Evolutionary conservation across 768 basidiomycete genomes (phyloP).

Genomic region (Hericium coralloides): DNA sequence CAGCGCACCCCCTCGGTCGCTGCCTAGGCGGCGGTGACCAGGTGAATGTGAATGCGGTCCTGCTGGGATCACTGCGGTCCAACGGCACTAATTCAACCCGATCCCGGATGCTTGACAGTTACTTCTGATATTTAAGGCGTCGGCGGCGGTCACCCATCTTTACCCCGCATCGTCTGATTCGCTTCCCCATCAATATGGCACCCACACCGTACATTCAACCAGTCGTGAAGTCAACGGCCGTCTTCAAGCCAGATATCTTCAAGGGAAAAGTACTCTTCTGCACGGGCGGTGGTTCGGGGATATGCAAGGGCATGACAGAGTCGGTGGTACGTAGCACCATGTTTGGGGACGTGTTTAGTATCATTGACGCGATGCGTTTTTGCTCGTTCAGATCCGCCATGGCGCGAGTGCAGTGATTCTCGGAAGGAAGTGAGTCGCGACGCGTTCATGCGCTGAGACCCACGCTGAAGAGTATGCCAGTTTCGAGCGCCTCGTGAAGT

Average conservation of each 20-base stretch:
- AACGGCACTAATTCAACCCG: too few relatives aligned
- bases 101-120: too few relatives aligned
- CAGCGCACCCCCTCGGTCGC: too few relatives aligned
- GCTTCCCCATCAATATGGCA: constrained; percentile 25
- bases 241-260: constrained; percentile 80
- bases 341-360: too few relatives aligned
- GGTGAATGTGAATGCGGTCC: too few relatives aligned
- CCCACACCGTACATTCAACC: constrained; percentile 34
- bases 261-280: constrained; percentile 85
- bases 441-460: too few relatives aligned
- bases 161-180: too few relatives aligned
- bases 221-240: constrained; percentile 40
- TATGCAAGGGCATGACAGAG: constrained; percentile 84
- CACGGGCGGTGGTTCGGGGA: constrained; percentile 89
- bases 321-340: constrained; percentile 49
- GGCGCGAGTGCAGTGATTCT: constrained; percentile 78
- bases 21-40: too few relatives aligned
- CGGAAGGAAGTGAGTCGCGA: constrained; percentile 65
- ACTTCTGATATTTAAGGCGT: too few relatives aligned
- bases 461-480: constrained; percentile 26
- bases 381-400: constrained; percentile 56
- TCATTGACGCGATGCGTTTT: background rate
- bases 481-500: constrained; percentile 56
- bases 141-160: too few relatives aligned
- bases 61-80: too few relatives aligned